Percentiles rank a stretch among this genome's conserved stretches.
These are phyloP conservation scores for Trypanosoma vivax DNA, from an alignment of 208 protist species.

Conservation along the genomic window DNA sequence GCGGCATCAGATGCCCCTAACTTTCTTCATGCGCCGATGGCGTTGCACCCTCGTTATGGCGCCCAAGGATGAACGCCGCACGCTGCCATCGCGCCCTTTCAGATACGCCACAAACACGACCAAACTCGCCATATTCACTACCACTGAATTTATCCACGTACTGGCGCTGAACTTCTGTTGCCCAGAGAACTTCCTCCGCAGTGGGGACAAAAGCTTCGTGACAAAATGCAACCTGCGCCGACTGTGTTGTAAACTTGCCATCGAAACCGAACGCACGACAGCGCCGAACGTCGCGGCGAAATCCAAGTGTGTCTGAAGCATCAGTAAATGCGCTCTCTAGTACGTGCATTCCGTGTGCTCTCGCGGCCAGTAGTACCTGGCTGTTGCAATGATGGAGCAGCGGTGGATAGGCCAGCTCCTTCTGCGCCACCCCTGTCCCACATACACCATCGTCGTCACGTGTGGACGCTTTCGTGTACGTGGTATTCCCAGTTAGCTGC, in stretches of 20 bases:
- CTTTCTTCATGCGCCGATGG: too few species aligned
- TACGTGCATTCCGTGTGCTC: slow-evolving; percentile 59
- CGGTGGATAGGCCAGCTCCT: slow-evolving; percentile 23
- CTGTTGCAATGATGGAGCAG: slow-evolving; percentile 39
- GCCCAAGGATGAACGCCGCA: slow-evolving; percentile 7
- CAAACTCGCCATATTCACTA: slow-evolving; percentile 20
- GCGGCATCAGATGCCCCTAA: too few species aligned
- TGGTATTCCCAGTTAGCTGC: slow-evolving; percentile 18
- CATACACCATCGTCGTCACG: background rate
- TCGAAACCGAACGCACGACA: slow-evolving; percentile 69
- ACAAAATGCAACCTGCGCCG: slow-evolving; percentile 51
- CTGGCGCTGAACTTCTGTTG: slow-evolving; percentile 24
- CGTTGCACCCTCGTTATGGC: slow-evolving; percentile 2
- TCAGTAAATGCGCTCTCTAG: slow-evolving; percentile 76
- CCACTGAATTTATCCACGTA: slow-evolving; percentile 1
- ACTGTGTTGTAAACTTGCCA: slow-evolving; percentile 72
- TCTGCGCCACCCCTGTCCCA: background rate
- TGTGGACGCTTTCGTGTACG: background rate
- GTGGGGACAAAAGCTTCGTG: slow-evolving; percentile 60
- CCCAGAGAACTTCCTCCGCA: slow-evolving; percentile 58
- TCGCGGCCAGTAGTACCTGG: slow-evolving; percentile 61
- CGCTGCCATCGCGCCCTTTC: slow-evolving; percentile 24
- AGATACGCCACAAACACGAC: slow-evolving; percentile 43
- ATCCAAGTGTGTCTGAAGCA: slow-evolving; percentile 56
- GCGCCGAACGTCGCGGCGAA: slow-evolving; percentile 39